phyloP scores from a whole-genome alignment of 73 alveolate genomes.

The Tetrahymena borealis region DNA sequence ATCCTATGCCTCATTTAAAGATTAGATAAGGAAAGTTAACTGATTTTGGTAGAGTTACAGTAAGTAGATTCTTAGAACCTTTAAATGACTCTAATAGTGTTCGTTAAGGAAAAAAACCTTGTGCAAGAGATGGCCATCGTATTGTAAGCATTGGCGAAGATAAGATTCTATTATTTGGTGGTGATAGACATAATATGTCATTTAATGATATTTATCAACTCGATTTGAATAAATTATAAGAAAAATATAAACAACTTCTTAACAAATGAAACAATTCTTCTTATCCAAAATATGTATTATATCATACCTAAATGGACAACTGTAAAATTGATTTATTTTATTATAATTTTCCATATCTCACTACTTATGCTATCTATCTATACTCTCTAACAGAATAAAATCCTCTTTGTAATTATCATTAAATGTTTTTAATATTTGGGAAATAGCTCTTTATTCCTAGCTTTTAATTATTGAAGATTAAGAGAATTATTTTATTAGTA shows the following conservation, averaged over 20 bases:
- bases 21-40: conserved; percentile 24
- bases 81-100: conserved; percentile 4
- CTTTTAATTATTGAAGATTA: no score
- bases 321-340: no score
- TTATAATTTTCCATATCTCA: no score
- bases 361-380: no score
- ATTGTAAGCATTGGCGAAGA: conserved; percentile 38
- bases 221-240: conserved; percentile 12
- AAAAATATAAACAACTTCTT: background rate
- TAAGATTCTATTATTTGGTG: conserved; percentile 71
- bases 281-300: no score
- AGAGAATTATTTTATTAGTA: no score
- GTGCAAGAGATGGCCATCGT: conserved; percentile 87
- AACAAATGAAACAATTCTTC: background rate
- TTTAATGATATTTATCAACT: conserved; percentile 63
- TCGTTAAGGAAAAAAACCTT: conserved; percentile 63
- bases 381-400: no score
- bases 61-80: conserved; percentile 36
- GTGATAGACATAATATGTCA: conserved; percentile 83
- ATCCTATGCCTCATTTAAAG: conserved; percentile 35
- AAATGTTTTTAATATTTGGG: no score
- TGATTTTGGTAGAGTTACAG: conserved; percentile 33
- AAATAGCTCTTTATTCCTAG: no score
- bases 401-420: no score
- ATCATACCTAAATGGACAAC: no score